Evolutionary conservation across 1,284 basidiomycete species (phyloP).

Genomic region (Tetrapyrgos nigripes): DNA sequence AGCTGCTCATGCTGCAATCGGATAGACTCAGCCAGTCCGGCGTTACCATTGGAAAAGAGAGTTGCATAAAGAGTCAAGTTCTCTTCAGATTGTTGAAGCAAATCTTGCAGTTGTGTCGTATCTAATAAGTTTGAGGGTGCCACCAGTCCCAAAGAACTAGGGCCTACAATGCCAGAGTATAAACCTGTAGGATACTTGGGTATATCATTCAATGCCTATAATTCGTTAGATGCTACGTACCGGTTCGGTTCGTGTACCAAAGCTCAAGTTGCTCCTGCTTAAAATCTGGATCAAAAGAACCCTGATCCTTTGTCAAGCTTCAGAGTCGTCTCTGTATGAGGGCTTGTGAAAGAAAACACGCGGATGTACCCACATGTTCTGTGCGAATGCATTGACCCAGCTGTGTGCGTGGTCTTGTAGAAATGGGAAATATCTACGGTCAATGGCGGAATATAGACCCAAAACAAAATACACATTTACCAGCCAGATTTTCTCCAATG

Average conservation of each 20-base stretch:
- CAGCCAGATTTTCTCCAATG: constrained; percentile 35
- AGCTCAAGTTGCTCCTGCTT: background rate
- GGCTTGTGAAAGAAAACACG: background rate
- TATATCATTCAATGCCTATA: background rate
- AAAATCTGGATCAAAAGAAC: background rate
- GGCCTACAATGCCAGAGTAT: background rate
- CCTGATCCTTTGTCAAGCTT: background rate
- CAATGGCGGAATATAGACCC: no score
- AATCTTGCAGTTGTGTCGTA: constrained; percentile 13
- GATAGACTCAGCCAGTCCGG: constrained; percentile 32
- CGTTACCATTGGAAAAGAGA: constrained; percentile 37
- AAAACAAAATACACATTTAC: constrained; percentile 16
- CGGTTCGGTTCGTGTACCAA: background rate
- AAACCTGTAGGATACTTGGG: background rate
- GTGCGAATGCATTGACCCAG: background rate
- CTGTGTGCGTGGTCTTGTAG: background rate
- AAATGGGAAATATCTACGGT: background rate
- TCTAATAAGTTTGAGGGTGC: constrained; percentile 33
- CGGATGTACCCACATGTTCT: background rate
- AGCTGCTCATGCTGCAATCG: constrained; percentile 32
- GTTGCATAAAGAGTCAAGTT: constrained; percentile 29
- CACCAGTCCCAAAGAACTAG: constrained; percentile 29
- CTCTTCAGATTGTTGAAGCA: constrained; percentile 25
- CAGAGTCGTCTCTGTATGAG: background rate
- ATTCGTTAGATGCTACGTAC: background rate